Evolutionary conservation across 768 basidiomycete species (phyloP).

Genomic region (Dacryopinax spathularia): DNA sequence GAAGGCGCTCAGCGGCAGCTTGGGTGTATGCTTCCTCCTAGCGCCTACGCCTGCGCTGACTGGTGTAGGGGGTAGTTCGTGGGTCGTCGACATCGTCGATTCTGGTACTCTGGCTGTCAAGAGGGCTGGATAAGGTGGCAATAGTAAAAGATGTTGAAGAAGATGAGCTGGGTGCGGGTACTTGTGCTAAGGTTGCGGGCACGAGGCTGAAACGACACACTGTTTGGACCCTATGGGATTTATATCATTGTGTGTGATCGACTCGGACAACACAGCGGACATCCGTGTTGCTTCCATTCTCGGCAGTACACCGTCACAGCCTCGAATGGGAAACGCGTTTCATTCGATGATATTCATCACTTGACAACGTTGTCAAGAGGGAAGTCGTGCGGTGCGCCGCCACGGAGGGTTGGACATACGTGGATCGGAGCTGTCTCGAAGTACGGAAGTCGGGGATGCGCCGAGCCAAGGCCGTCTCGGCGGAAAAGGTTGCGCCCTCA

Average conservation of each 20-base stretch:
- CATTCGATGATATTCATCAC: neutral
- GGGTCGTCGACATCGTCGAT: neutral
- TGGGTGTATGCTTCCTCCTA: conserved; percentile 54
- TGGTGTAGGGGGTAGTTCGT: neutral
- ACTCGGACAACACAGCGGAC: too few relatives aligned
- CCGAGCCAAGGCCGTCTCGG: neutral
- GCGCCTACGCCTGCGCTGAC: conserved; percentile 25
- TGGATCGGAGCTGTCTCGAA: too few relatives aligned
- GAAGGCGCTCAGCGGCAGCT: conserved; percentile 63
- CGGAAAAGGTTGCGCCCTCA: neutral
- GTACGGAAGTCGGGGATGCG: too few relatives aligned
- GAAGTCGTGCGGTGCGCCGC: neutral
- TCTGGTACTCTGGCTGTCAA: neutral
- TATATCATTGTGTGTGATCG: neutral
- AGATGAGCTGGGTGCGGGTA: neutral
- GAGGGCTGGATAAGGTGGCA: neutral
- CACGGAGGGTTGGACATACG: neutral
- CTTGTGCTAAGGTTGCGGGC: neutral
- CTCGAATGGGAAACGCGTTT: conserved; percentile 3
- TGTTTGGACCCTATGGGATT: neutral
- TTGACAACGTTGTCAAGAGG: neutral
- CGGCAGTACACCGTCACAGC: neutral
- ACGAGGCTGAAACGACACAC: neutral
- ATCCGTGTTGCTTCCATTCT: neutral
- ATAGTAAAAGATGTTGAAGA: neutral